Evolutionary conservation across 371 early-diverging fungal species (phyloP).

Genomic region (Mortierella sp.): DNA sequence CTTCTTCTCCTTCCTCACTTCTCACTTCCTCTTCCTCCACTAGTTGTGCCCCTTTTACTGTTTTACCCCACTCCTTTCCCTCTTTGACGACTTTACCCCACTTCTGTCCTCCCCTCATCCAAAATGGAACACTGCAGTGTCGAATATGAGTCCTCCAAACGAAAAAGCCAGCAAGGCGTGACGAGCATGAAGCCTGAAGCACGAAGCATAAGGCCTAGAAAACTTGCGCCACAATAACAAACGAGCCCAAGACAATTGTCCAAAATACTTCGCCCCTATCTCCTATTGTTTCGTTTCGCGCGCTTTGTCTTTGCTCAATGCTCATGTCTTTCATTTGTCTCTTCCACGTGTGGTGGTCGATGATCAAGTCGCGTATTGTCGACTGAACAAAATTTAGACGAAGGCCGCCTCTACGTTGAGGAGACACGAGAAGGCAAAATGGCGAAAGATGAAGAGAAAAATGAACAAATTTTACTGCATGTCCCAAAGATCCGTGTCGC

Average conservation of each 20-base stretch:
- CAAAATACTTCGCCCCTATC: background rate
- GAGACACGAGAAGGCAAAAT: background rate
- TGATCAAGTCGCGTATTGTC: background rate
- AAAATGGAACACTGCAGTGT: background rate
- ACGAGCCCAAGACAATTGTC: background rate
- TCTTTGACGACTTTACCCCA: background rate
- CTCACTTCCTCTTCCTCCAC: background rate
- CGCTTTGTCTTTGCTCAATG: background rate
- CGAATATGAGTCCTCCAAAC: background rate
- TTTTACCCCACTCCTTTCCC: background rate
- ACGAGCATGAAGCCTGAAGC: background rate
- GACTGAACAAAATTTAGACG: background rate
- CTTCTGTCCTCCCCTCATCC: background rate
- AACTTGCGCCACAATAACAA: background rate
- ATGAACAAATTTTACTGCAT: background rate
- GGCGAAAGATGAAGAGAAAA: background rate
- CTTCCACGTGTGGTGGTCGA: background rate
- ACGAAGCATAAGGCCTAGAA: background rate
- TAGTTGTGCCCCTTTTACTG: background rate
- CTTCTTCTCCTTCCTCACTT: background rate
- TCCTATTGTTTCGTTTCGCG: background rate
- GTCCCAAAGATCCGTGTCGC: background rate
- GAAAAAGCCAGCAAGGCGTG: background rate
- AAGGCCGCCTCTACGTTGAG: background rate
- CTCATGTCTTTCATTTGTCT: background rate